Conservation (phyloP, 306 rosid species). For the Rosa lucieae region DNA sequence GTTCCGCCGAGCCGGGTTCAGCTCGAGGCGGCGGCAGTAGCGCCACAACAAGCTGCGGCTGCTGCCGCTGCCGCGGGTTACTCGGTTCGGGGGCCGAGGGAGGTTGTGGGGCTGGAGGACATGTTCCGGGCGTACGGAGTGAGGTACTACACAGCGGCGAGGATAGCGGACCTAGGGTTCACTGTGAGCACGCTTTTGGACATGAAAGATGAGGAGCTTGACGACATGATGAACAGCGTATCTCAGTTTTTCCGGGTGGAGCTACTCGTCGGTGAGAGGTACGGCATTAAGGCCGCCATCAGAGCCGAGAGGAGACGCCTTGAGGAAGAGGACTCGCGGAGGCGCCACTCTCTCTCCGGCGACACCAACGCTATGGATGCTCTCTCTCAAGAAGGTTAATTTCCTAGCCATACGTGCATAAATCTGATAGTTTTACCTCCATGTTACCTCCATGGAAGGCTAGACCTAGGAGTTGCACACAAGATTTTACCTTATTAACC, state of each 20-base stretch:
- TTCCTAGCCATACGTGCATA: neutral
- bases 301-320: slow-evolving; percentile 82
- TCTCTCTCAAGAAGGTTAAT: slow-evolving; percentile 82
- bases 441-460: neutral
- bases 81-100: slow-evolving; percentile 33
- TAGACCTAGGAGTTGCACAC: neutral
- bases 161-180: slow-evolving; percentile 90
- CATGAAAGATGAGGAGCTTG: slow-evolving; percentile 92
- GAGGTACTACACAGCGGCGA: slow-evolving; percentile 77
- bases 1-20: slow-evolving; percentile 27
- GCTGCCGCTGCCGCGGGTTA: neutral
- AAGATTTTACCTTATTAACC: neutral
- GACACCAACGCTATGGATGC: slow-evolving; percentile 73
- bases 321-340: slow-evolving; percentile 58
- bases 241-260: slow-evolving; percentile 85
- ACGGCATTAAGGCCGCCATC: slow-evolving; percentile 89
- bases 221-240: slow-evolving; percentile 93
- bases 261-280: slow-evolving; percentile 84
- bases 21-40: slow-evolving; percentile 38
- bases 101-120: slow-evolving; percentile 71
- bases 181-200: slow-evolving; percentile 74
- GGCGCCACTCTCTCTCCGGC: slow-evolving; percentile 46
- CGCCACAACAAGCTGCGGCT: neutral
- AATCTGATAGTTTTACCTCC: neutral
- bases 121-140: slow-evolving; percentile 87